Percentiles rank a stretch among this genome's conserved stretches.
These are phyloP conservation scores for Tolypocladium ophioglossoides DNA, from an alignment of 2,329 filamentous ascomycete species.

Conservation along the genomic window DNA sequence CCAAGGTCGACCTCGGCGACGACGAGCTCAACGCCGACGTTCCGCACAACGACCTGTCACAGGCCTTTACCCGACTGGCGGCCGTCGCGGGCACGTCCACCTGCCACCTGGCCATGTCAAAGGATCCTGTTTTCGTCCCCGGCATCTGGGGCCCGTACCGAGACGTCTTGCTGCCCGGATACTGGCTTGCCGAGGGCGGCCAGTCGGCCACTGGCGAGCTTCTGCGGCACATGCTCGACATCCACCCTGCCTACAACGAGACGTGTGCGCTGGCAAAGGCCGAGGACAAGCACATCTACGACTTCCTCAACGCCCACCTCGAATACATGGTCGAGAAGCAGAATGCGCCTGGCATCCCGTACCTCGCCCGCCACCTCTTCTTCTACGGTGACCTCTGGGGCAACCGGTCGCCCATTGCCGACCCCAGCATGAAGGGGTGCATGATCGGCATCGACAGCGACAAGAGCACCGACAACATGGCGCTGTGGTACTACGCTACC, in stretches of 20 bases:
- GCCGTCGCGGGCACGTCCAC: constrained; percentile 95
- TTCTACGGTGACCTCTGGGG: constrained; percentile 98
- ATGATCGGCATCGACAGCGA: constrained; percentile 82
- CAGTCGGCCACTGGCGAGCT: constrained; percentile 95
- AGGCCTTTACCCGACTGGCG: constrained; percentile 86
- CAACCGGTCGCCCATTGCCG: constrained; percentile 88
- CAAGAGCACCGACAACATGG: constrained; percentile 76
- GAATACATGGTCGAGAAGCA: constrained; percentile 60
- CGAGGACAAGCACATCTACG: constrained; percentile 83
- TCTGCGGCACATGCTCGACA: constrained; percentile 88
- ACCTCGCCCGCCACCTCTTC: constrained; percentile 88
- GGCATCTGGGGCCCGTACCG: constrained; percentile 97
- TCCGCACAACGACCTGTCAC: constrained; percentile 74
- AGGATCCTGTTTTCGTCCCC: constrained; percentile 82
- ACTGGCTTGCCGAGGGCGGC: constrained; percentile 95
- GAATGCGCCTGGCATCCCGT: constrained; percentile 67
- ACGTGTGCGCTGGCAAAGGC: constrained; percentile 70
- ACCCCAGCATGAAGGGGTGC: constrained; percentile 84
- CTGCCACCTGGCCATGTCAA: constrained; percentile 93
- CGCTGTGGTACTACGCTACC: constrained; percentile 86
- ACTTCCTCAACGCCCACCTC: constrained; percentile 85
- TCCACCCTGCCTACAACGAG: constrained; percentile 80
- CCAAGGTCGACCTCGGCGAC: constrained; percentile 67
- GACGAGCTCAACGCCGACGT: constrained; percentile 57
- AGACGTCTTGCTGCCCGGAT: constrained; percentile 82